Conservation (phyloP, 2,329 filamentous ascomycete species). For the Dactylellina haptotyla region DNA sequence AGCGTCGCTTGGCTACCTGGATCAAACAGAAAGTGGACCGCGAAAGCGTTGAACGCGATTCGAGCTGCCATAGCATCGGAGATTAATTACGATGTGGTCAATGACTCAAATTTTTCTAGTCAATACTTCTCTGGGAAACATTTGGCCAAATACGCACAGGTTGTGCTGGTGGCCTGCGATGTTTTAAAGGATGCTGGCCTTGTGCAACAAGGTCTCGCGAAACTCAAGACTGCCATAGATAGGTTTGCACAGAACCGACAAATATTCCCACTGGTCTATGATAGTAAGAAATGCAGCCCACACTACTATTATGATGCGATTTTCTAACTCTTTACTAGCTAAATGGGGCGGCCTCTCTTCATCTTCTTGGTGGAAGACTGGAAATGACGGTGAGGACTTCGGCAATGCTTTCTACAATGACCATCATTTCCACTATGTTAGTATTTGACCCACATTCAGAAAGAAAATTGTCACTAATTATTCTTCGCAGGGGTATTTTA, state of each 20-base stretch:
- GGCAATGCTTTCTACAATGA: slow-evolving; percentile 88
- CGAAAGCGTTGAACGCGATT: slow-evolving; percentile 61
- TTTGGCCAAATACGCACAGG: slow-evolving; percentile 77
- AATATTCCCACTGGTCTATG: slow-evolving; percentile 72
- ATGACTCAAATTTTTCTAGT: slow-evolving; percentile 77
- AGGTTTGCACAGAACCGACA: slow-evolving; percentile 75
- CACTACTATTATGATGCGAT: background rate
- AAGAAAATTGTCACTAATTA: slow-evolving; percentile 72
- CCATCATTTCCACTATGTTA: slow-evolving; percentile 75
- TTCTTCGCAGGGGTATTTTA: slow-evolving; percentile 75
- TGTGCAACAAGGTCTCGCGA: slow-evolving; percentile 69
- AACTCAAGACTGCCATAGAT: slow-evolving; percentile 74
- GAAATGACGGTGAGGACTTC: slow-evolving; percentile 79
- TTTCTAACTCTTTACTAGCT: slow-evolving; percentile 60
- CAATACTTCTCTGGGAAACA: slow-evolving; percentile 95
- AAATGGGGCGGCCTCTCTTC: slow-evolving; percentile 85
- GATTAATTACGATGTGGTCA: slow-evolving; percentile 76
- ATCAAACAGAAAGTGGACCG: slow-evolving; percentile 24
- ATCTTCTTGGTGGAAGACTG: slow-evolving; percentile 75
- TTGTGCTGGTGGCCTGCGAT: slow-evolving; percentile 74
- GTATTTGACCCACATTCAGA: slow-evolving; percentile 51
- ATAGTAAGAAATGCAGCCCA: slow-evolving; percentile 64
- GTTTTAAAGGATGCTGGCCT: slow-evolving; percentile 70
- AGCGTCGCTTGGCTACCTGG: slow-evolving; percentile 70
- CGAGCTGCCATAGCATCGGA: slow-evolving; percentile 76